Evolutionary conservation across 1,284 basidiomycete species (phyloP).

Genomic region (Fomitopsis pinicola): DNA sequence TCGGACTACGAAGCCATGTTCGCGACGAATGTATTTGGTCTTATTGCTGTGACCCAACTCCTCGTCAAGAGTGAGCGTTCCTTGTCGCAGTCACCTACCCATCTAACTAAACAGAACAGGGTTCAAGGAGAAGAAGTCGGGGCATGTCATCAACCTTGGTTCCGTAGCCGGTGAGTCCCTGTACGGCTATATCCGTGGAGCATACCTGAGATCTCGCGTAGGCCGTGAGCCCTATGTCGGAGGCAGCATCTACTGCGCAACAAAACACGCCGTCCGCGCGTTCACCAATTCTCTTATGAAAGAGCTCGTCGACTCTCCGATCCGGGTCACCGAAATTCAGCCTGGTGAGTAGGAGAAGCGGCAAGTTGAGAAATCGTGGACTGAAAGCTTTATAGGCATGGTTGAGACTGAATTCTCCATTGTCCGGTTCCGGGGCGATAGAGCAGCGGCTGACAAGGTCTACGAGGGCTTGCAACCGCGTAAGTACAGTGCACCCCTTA

Average conservation of each 20-base stretch:
- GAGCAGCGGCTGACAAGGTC: constrained; percentile 77
- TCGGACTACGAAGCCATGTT: constrained; percentile 87
- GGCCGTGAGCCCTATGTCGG: constrained; percentile 90
- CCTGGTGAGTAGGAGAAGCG: constrained; percentile 55
- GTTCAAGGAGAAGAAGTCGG: constrained; percentile 84
- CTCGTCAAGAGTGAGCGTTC: constrained; percentile 58
- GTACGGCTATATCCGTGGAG: too few species aligned
- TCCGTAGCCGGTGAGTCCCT: constrained; percentile 71
- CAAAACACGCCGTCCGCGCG: constrained; percentile 87
- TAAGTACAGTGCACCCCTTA: constrained; percentile 25
- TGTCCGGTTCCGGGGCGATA: constrained; percentile 84
- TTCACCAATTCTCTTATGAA: constrained; percentile 83
- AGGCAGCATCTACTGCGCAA: constrained; percentile 79
- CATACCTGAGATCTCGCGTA: constrained; percentile 31
- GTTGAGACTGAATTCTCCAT: constrained; percentile 93
- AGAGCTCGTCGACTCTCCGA: constrained; percentile 88
- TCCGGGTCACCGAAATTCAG: constrained; percentile 89
- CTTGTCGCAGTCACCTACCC: neutral
- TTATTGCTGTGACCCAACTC: constrained; percentile 81
- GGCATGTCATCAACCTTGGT: constrained; percentile 95
- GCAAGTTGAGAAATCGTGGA: neutral
- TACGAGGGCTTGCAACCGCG: constrained; percentile 83
- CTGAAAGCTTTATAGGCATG: constrained; percentile 51
- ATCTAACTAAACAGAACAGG: constrained; percentile 39
- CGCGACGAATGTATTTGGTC: constrained; percentile 86